A percentile compares a stretch with the other conserved stretches of the same genome.
Evolutionary conservation across 495 filamentous ascomycete genomes (phyloP).

Genomic region (Xylaria venustula): DNA sequence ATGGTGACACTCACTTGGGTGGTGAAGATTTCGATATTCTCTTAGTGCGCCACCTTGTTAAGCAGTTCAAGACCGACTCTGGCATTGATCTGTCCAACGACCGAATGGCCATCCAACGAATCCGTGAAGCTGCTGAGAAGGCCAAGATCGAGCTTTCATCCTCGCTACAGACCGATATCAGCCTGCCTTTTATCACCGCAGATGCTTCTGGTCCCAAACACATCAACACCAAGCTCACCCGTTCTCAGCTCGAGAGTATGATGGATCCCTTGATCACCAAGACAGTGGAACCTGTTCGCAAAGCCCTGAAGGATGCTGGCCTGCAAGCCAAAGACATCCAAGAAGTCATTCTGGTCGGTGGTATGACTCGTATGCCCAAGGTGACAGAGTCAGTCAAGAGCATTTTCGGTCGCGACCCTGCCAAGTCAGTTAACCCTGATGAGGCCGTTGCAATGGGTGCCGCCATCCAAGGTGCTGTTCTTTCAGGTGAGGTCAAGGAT

Average conservation of each 20-base stretch:
- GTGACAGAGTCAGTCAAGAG: constrained; percentile 95
- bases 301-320: constrained; percentile 96
- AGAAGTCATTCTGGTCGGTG: constrained; percentile 97
- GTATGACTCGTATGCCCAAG: constrained; percentile 99
- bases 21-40: constrained; percentile 98
- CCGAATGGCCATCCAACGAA: constrained; percentile 99
- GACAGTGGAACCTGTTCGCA: constrained; percentile 90
- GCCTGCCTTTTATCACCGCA: constrained; percentile 97
- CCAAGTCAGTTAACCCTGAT: constrained; percentile 99
- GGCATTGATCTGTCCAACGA: constrained; percentile 88
- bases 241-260: constrained; percentile 87
- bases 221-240: constrained; percentile 93
- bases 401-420: constrained; percentile 96
- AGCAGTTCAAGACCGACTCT: constrained; percentile 94
- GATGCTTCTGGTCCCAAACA: constrained; percentile 93
- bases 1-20: constrained; percentile 96
- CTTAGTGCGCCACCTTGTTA: constrained; percentile 91
- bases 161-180: constrained; percentile 95
- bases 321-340: constrained; percentile 95
- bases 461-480: constrained; percentile 95
- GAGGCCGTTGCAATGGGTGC: constrained; percentile 99
- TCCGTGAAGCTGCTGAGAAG: constrained; percentile 99
- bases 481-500: constrained; percentile 95
- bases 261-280: constrained; percentile 87
- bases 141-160: constrained; percentile 99